Percentiles rank a stretch among this genome's conserved stretches.
phyloP scores from a whole-genome alignment of 148 eudicot species.

The Rhododendron henanense region DNA sequence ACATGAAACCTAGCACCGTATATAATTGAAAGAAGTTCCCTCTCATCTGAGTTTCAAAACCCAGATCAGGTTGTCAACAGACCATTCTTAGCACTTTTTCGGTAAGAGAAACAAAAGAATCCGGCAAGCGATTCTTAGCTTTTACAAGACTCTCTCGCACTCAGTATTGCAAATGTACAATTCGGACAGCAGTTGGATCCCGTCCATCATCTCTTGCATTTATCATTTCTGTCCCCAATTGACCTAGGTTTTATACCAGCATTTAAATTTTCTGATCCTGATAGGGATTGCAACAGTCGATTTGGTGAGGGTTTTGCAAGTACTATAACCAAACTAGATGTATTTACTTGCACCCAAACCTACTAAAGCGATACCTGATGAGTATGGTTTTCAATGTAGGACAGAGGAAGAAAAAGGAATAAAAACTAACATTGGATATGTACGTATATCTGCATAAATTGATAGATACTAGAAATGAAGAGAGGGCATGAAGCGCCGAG shows the following conservation, averaged over 20 bases:
- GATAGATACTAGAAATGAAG: neutral
- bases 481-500: neutral
- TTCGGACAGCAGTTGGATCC: neutral
- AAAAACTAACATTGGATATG: neutral
- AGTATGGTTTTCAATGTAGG: neutral
- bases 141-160: neutral
- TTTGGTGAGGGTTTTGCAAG: neutral
- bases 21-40: neutral
- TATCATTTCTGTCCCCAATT: neutral
- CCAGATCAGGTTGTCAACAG: neutral
- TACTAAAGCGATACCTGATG: neutral
- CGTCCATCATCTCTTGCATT: neutral
- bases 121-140: neutral
- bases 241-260: neutral
- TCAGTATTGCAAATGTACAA: neutral
- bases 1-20: neutral
- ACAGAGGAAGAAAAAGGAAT: neutral
- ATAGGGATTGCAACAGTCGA: neutral
- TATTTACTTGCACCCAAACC: neutral
- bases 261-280: neutral
- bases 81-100: neutral
- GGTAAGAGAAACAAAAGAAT: neutral
- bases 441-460: neutral
- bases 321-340: neutral
- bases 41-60: neutral